Evolutionary conservation across 148 eudicot species (phyloP), one percentile per base, ranked within the genome.

Genomic region (Camellia japonica): DNA sequence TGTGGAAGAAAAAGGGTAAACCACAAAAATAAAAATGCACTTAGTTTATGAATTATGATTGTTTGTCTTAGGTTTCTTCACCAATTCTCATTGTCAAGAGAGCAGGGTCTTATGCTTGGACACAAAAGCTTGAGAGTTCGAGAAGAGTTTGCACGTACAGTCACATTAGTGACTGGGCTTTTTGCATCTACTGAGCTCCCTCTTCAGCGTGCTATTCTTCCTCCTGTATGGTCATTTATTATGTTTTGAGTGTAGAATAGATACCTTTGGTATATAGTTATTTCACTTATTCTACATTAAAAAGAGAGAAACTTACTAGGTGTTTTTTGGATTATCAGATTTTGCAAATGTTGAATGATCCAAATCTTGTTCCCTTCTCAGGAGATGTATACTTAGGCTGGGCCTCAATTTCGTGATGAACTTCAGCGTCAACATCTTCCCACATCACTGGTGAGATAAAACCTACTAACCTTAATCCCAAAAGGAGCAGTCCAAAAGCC

Each of bases 131-230:
- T 95, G 97, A 91, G 97, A 86, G 92, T 95, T 41, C 84, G 96
- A 65, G 97, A 95, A 85, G 98, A 95, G 87, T 93, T 93, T 84
- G 97, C 96, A 44, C 94, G 93, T 46, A 93, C 98, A 44, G 98
- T 95, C 30, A 91, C 97, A 49, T 87, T 97, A 68, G 95, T 97
- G 18, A 95, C 90, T 60, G 81, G 88, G 80, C 88, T 95, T 52
- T 95, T 95, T 90, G 95, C 95, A 65, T 89, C 98, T 62, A 93
- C 96, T 1, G 98, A 95, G 86, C 94, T 95, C 63, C 98, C 98
- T 62, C 93, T 95, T 71, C 96, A 91, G 71, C 93, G 97, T 76
- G 96, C 98, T 83, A 93, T 95, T 84, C 96, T 95, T 77, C 97
- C 98, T 74, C 90, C 91, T 71, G 98, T 95, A 91, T 82, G 93